Base-by-base conservation (phyloP, 2,329 filamentous ascomycete genomes). In the Sporothrix globosa region DNA sequence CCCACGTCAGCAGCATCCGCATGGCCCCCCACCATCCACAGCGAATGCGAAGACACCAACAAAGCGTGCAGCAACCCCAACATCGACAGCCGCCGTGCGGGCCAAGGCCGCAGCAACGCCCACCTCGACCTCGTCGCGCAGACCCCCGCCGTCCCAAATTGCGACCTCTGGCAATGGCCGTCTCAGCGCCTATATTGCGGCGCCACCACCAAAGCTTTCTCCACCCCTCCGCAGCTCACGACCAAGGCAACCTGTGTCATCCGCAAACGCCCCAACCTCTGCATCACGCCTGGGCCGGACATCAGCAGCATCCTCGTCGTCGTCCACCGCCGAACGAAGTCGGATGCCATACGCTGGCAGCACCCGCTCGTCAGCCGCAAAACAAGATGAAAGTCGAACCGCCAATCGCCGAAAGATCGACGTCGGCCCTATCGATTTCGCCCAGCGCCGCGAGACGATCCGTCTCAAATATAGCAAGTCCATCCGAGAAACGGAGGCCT, bases 381-480 rank as follows among this genome's bases (percentile, higher is more conserved):
- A 77, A 75, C 75, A 80, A 17, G 79, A 79, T 50, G 83, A 84
- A 68, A 75, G 77, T 41, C 74, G 80, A 5, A 34, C 34, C 5
- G 72, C 78, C 6, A 78, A 82, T 44, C 82, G 85, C 71, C 83
- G 84, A 56, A 88, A 88, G 76, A 82, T 88, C 67, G 86, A 86
- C 1, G 82, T 94, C 71, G 90, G 90, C 1, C 90, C 91, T 72
- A 92, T 96, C 68, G 92, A 97, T 79, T 96, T 96, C 77, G 92
- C 91, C 72, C 91, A 92, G 74, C 87, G 92, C 67, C 86, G 93
- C 75, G 90, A 93, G 77, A 89, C 90, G 72, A 96, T 97, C 75
- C 91, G 94, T 75, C 88, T 93, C 70, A 93, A 92, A 17, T 95
- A 96, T 79, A 94, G 89, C 75, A 92, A 91, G 77, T 92, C 91